Evolutionary conservation across 148 eudicot genomes (phyloP), one percentile per base, ranked within the genome.

Genomic region (Hydrangea macrophylla): DNA sequence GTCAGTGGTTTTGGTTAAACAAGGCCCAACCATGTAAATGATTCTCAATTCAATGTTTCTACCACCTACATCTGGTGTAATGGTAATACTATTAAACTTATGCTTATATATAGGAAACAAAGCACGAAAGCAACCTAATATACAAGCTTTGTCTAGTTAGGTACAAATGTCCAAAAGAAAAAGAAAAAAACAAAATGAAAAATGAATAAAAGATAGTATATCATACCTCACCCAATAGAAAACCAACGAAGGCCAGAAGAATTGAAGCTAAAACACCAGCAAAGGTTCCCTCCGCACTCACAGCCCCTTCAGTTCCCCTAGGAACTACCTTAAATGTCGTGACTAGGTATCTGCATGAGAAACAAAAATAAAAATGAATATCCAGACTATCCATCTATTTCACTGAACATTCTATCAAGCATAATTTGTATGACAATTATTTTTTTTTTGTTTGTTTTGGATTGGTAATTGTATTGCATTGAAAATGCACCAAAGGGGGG

Each of bases 221-320:
- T 1, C 68, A 57, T 68, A 93, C 98, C 92, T 88, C 84, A 69
- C 90, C 87, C 67, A 73, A 75, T 23, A 85, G 78, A 78, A 64
- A 82, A 74, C 85, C 92, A 77, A 83, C 80, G 40, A 55, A 83
- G 35, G 98, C 85, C 74, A 93, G 96, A 58, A 90, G 76, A 69
- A 85, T 56, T 18, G 98, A 82, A 67, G 96, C 98, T 26, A 93
- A 26, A 66, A 93, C 68, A 39, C 98, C 98, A 51, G 98, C 95
- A 56, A 88, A 10, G 44, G 96, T 93, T 82, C 98, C 98, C 73
- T 93, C 98, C 58, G 81, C 74, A 73, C 98, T 93, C 48, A 93
- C 84, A 70, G 98, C 96, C 55, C 98, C 98, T 88, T 93, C 98
- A 20, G 96, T 90, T 55, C 98, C 98, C 64, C 96, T 75, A 45